These are phyloP conservation scores for Bacidia rubella DNA, from an alignment of 495 filamentous ascomycete species.

Conservation along the genomic window DNA sequence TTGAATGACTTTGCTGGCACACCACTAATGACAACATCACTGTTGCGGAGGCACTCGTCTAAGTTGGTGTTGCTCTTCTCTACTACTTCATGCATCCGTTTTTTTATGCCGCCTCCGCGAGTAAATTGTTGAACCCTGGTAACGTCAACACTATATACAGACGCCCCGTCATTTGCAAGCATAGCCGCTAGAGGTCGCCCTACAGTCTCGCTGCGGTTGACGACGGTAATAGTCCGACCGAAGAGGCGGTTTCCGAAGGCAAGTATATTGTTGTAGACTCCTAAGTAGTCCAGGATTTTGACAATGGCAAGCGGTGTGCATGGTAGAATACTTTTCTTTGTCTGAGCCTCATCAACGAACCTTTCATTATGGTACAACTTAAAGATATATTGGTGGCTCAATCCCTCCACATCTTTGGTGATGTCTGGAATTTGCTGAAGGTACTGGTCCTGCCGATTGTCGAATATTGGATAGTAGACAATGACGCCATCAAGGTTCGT, in stretches of 20 bases:
- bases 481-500: conserved; percentile 76
- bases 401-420: conserved; percentile 87
- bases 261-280: conserved; percentile 92
- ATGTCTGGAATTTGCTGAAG: conserved; percentile 88
- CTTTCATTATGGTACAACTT: conserved; percentile 99
- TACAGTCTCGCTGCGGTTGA: conserved; percentile 91
- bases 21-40: conserved; percentile 87
- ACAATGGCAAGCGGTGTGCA: conserved; percentile 92
- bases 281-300: conserved; percentile 89
- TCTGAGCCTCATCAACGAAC: conserved; percentile 69
- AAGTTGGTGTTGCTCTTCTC: conserved; percentile 62
- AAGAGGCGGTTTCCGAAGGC: conserved; percentile 87
- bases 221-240: conserved; percentile 82
- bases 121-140: conserved; percentile 87
- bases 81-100: conserved; percentile 67
- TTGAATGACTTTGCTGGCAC: conserved; percentile 82
- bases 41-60: conserved; percentile 67
- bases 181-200: conserved; percentile 88
- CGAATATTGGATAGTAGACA: conserved; percentile 97
- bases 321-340: conserved; percentile 79
- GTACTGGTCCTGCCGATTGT: conserved; percentile 75
- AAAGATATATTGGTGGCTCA: conserved; percentile 86
- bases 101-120: conserved; percentile 69
- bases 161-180: conserved; percentile 89
- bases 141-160: conserved; percentile 87